phyloP scores from a whole-genome alignment of 805 yeast genomes.

The Metschnikowia santaceciliae region DNA sequence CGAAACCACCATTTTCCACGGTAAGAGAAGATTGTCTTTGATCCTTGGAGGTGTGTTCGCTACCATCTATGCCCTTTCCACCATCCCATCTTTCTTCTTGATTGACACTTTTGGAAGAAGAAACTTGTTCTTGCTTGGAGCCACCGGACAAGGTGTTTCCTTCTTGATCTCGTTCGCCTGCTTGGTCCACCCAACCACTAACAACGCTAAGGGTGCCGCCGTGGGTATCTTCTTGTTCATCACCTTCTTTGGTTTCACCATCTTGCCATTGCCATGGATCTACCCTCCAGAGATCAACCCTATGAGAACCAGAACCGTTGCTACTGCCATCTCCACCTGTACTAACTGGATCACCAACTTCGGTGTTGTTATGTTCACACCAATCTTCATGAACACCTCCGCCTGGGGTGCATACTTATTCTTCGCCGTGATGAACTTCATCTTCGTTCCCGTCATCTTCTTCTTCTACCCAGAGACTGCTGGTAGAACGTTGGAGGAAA shows the following conservation, averaged over 20 bases:
- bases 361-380: constrained; percentile 46
- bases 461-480: constrained; percentile 46
- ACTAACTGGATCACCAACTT: constrained; percentile 44
- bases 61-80: constrained; percentile 54
- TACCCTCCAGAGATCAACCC: constrained; percentile 48
- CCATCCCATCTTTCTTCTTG: constrained; percentile 43
- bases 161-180: constrained; percentile 41
- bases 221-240: constrained; percentile 44
- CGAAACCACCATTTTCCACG: constrained; percentile 46
- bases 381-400: constrained; percentile 35
- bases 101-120: constrained; percentile 44
- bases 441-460: constrained; percentile 54
- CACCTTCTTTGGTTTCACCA: constrained; percentile 41
- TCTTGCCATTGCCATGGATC: constrained; percentile 45
- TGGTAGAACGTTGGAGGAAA: constrained; percentile 44
- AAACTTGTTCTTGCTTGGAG: constrained; percentile 42
- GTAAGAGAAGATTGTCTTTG: constrained; percentile 48
- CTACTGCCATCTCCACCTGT: constrained; percentile 42
- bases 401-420: constrained; percentile 42
- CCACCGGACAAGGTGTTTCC: constrained; percentile 38
- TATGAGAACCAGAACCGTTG: constrained; percentile 44
- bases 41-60: constrained; percentile 65
- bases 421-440: constrained; percentile 38
- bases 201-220: constrained; percentile 43
- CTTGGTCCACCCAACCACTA: constrained; percentile 27